phyloP scores from a whole-genome alignment of 441 rosid genomes.

The Cnidoscolus chayamansa region DNA sequence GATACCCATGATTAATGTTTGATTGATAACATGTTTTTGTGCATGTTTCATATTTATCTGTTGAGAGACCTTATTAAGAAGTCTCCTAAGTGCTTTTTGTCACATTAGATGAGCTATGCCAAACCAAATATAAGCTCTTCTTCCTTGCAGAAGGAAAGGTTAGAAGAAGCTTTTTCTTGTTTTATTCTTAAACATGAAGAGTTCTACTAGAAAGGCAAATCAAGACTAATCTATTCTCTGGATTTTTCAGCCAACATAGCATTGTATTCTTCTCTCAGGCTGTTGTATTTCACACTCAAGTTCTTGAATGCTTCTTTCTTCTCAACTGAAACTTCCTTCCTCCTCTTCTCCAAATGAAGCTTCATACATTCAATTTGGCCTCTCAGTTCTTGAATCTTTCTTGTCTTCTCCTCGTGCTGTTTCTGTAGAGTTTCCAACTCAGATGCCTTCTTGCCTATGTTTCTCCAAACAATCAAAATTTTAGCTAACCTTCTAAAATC shows the following conservation, averaged over 20 bases:
- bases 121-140: no score
- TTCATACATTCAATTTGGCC: constrained; percentile 30
- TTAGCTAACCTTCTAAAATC: no score
- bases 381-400: constrained; percentile 37
- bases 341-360: constrained; percentile 34
- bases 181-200: not conserved
- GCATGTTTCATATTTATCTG: no score
- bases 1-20: no score
- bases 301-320: constrained; percentile 31
- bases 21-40: no score
- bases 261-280: constrained; percentile 40
- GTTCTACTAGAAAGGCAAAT: not conserved
- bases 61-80: no score
- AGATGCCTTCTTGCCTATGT: constrained; percentile 4
- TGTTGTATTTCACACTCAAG: constrained; percentile 31
- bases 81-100: no score
- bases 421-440: constrained; percentile 38
- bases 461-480: not conserved
- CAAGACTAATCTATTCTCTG: constrained; percentile 12
- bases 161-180: no score
- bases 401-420: constrained; percentile 32
- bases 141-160: no score
- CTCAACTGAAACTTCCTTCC: constrained; percentile 25
- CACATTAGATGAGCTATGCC: no score
- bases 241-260: constrained; percentile 29